Percentiles rank a stretch among this genome's conserved stretches.
Conservation (phyloP, 805 yeast species). For the Starmerella bombicola region DNA sequence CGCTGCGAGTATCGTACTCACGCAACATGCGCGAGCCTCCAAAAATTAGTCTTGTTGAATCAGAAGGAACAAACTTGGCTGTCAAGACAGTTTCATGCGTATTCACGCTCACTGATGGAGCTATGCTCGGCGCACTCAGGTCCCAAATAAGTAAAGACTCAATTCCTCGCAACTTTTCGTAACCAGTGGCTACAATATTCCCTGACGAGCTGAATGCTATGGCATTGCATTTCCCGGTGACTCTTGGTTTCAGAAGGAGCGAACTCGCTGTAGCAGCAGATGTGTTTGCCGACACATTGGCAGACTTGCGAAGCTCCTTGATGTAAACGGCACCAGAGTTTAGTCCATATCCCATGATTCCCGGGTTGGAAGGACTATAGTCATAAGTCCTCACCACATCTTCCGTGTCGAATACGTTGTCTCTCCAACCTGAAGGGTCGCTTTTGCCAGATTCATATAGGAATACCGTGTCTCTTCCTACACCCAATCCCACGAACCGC, state of each 20-base stretch:
- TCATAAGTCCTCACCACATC: slow-evolving; percentile 40
- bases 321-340: slow-evolving; percentile 13
- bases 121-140: slow-evolving; percentile 30
- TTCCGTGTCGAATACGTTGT: slow-evolving; percentile 17
- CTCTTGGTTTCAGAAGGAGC: slow-evolving; percentile 35
- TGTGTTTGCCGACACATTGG: not conserved
- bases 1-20: slow-evolving; percentile 52
- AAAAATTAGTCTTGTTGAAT: slow-evolving; percentile 43
- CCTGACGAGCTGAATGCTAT: slow-evolving; percentile 55
- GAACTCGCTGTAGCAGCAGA: slow-evolving; percentile 23
- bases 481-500: slow-evolving; percentile 54
- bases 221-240: slow-evolving; percentile 62
- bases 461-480: slow-evolving; percentile 68
- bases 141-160: slow-evolving; percentile 73
- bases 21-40: slow-evolving; percentile 69
- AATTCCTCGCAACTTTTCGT: slow-evolving; percentile 67
- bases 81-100: slow-evolving; percentile 67
- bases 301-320: slow-evolving; percentile 2
- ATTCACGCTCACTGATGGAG: slow-evolving; percentile 35
- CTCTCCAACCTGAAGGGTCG: slow-evolving; percentile 16
- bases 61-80: slow-evolving; percentile 50
- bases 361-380: slow-evolving; percentile 30
- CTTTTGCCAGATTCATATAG: slow-evolving; percentile 31
- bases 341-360: slow-evolving; percentile 47
- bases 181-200: slow-evolving; percentile 56